phyloP scores from a whole-genome alignment of 2,329 filamentous ascomycete species.

The Epichloe amarillans region DNA sequence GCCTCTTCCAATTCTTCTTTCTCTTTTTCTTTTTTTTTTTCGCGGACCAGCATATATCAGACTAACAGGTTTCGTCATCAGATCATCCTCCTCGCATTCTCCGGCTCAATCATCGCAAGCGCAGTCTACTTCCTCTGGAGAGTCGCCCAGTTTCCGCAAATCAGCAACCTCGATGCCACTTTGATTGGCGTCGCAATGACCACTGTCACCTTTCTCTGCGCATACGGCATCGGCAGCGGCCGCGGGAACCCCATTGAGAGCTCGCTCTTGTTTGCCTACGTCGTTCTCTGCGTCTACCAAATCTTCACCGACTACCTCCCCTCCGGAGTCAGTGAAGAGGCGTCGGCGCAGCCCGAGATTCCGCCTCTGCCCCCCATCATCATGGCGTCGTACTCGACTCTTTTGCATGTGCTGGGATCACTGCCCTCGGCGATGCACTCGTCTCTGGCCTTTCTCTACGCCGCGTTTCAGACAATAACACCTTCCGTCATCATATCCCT shows the following conservation, averaged over 20 bases:
- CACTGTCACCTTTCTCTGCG: conserved; percentile 81
- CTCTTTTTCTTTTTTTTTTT: neutral
- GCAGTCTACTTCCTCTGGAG: conserved; percentile 95
- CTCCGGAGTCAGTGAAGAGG: conserved; percentile 45
- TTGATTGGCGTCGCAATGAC: conserved; percentile 89
- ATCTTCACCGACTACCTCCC: conserved; percentile 92
- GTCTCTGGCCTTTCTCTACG: conserved; percentile 72
- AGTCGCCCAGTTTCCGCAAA: conserved; percentile 83
- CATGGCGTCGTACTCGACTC: conserved; percentile 93
- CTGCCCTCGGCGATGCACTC: conserved; percentile 76
- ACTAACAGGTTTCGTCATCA: conserved; percentile 21
- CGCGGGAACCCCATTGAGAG: conserved; percentile 92
- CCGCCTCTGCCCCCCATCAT: conserved; percentile 94
- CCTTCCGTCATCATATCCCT: conserved; percentile 93
- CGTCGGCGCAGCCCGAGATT: conserved; percentile 62
- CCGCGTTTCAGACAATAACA: conserved; percentile 89
- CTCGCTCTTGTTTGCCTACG: conserved; percentile 87
- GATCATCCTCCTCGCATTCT: conserved; percentile 79
- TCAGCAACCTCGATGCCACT: conserved; percentile 82
- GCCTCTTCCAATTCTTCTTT: neutral
- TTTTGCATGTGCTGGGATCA: conserved; percentile 70
- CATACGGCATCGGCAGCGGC: conserved; percentile 86
- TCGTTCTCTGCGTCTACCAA: conserved; percentile 97
- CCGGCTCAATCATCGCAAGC: conserved; percentile 83
- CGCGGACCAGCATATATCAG: conserved; percentile 18